Conservation (phyloP, 2,329 filamentous ascomycete species). For the Cladosporium sp. region DNA sequence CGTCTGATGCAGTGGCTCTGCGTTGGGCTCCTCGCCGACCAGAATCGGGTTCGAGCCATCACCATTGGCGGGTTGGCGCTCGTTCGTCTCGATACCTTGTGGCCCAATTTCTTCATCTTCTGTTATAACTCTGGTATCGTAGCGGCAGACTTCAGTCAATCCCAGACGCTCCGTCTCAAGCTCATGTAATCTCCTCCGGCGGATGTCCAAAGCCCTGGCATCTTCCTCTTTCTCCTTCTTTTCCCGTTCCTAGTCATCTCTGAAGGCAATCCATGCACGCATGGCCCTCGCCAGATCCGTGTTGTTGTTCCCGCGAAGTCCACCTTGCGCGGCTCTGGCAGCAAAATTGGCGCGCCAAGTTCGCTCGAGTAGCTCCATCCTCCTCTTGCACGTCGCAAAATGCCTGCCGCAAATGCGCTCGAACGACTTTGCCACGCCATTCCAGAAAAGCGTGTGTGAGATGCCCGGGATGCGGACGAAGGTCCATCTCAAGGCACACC, state of each 20-base stretch:
- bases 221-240: conserved; percentile 6
- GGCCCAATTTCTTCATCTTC: not conserved
- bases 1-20: not conserved
- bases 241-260: not conserved
- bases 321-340: no score
- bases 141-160: not conserved
- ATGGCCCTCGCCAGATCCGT: not conserved
- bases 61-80: not conserved
- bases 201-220: not conserved
- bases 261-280: not conserved
- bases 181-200: not conserved
- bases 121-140: not conserved
- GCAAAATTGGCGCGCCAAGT: conserved; percentile 1
- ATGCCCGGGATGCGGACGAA: not conserved
- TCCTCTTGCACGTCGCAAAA: not conserved
- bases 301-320: not conserved
- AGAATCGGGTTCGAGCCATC: no score
- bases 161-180: not conserved
- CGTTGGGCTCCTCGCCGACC: not conserved
- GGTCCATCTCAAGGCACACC: not conserved
- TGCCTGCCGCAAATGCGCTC: not conserved
- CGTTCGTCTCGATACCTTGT: not conserved
- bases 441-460: not conserved
- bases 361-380: not conserved
- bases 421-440: not conserved